Conservation (phyloP, 805 yeast species). For the Nakazawaea sp. region DNA sequence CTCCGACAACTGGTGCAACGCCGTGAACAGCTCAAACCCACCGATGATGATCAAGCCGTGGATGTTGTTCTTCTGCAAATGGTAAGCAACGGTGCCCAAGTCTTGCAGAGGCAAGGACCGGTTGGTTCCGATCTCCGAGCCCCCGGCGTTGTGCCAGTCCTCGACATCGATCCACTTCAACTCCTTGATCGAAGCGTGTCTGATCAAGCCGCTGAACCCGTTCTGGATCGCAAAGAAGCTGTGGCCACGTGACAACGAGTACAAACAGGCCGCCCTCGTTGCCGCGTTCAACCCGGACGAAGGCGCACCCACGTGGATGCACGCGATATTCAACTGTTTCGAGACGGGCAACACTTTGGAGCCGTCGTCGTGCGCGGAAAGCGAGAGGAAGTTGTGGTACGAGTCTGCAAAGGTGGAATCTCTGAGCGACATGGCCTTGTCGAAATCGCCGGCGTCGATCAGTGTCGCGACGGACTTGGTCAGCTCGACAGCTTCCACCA, state of each 20-base stretch:
- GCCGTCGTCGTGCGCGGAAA: slow-evolving; percentile 63
- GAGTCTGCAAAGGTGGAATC: slow-evolving; percentile 86
- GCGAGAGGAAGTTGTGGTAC: slow-evolving; percentile 62
- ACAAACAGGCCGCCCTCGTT: slow-evolving; percentile 81
- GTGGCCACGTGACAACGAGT: slow-evolving; percentile 88
- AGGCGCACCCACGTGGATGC: slow-evolving; percentile 93
- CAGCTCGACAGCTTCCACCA: slow-evolving; percentile 82
- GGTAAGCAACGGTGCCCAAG: slow-evolving; percentile 85
- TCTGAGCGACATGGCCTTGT: slow-evolving; percentile 78
- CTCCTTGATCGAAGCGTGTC: slow-evolving; percentile 77
- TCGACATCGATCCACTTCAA: slow-evolving; percentile 82
- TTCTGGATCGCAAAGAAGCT: slow-evolving; percentile 84
- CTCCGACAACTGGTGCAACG: slow-evolving; percentile 73
- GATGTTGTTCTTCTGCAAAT: slow-evolving; percentile 80
- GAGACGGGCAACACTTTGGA: slow-evolving; percentile 51
- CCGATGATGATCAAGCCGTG: slow-evolving; percentile 91
- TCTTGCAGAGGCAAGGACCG: slow-evolving; percentile 79
- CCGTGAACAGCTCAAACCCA: slow-evolving; percentile 93
- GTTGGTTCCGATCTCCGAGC: slow-evolving; percentile 96
- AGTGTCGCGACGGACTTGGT: slow-evolving; percentile 91
- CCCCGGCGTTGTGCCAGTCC: slow-evolving; percentile 86
- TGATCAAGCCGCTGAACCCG: slow-evolving; percentile 86
- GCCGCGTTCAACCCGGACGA: slow-evolving; percentile 96
- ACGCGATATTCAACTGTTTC: slow-evolving; percentile 68
- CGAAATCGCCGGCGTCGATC: slow-evolving; percentile 71